Conservation (phyloP, 2,329 filamentous ascomycete genomes). For the Hymenoscyphus linearis region DNA sequence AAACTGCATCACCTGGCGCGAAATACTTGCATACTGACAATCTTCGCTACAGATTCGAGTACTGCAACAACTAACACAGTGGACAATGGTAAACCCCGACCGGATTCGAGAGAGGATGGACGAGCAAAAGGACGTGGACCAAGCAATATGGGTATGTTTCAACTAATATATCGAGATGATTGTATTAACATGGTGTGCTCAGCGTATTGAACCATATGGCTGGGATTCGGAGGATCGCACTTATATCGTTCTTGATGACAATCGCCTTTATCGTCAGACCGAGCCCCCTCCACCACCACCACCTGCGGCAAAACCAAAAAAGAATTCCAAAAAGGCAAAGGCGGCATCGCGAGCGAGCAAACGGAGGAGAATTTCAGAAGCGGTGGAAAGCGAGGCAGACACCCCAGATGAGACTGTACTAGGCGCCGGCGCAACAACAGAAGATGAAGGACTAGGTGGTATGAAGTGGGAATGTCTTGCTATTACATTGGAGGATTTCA, state of each 20-base stretch:
- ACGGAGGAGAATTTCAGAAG: conserved; percentile 55
- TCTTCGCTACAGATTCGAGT: conserved; percentile 54
- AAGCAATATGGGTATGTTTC: conserved; percentile 71
- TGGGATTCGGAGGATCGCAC: conserved; percentile 84
- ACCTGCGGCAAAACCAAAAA: conserved; percentile 54
- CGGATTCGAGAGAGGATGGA: conserved; percentile 81
- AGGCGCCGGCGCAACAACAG: conserved; percentile 38
- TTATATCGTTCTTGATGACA: conserved; percentile 91
- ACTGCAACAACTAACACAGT: conserved; percentile 82
- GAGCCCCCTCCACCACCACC: conserved; percentile 61
- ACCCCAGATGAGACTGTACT: conserved; percentile 35
- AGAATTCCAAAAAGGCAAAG: conserved; percentile 61
- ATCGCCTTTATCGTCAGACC: conserved; percentile 84
- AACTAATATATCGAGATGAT: background rate
- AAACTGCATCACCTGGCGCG: conserved; percentile 29
- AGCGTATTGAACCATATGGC: conserved; percentile 76
- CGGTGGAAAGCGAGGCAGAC: conserved; percentile 35
- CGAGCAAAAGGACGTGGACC: conserved; percentile 74
- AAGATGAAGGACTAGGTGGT: conserved; percentile 64
- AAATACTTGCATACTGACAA: conserved; percentile 20
- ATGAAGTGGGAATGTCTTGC: conserved; percentile 91
- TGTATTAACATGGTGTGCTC: conserved; percentile 13
- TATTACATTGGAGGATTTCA: conserved; percentile 73
- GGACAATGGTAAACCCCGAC: conserved; percentile 84
- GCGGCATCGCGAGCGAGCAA: conserved; percentile 64